Base-by-base conservation (phyloP, 805 yeast genomes). In the Maudiozyma serrabonitensis region DNA sequence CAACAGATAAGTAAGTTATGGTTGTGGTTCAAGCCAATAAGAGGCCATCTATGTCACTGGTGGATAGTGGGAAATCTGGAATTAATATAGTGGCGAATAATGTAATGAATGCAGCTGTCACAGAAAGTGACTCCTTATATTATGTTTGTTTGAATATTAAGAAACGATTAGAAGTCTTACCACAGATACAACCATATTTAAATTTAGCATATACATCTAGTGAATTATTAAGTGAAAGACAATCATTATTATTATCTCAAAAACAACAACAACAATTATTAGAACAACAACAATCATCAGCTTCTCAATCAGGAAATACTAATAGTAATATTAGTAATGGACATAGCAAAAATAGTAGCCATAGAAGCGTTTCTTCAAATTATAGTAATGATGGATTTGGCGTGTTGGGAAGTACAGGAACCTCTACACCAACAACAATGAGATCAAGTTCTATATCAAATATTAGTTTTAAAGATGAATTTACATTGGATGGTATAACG, bases 181-280 rank as follows among this genome's bases (percentile, higher is more conserved):
- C 84, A 0, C 89, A 83, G 18, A 74, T 88, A 75, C 76, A 75
- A 37, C 84, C 89, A 39, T 84, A 80, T 63, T 61, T 86, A 51
- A 75, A 76, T 48, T 69, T 79, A 37, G 90, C 91, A 2, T 76
- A 75, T 62, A 70, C 76, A 12, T 72, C 81, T 13, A 85, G 89
- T 6, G 90, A 84, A 60, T 78, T 75, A 34, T 69, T 80, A 45
- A 78, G 86, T 43, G 91, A 84, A 60, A 83, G 82, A 56, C 93
- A 85, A 67, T 86, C 89, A 0, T 66, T 71, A 39, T 51, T 68
- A 5, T 50, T 71, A n/a, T 69, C 75, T 3, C 75, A 72, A 52
- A 69, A 67, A 46, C 67, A 65, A 41, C 69, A 68, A 47, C 62
- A 58, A 45, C 61, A 56, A 15, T 38, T 50, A 35, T 31, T 46